Evolutionary conservation across 768 basidiomycete species (phyloP), one percentile per base, ranked within the genome.

Genomic region (Pholiota microspora): DNA sequence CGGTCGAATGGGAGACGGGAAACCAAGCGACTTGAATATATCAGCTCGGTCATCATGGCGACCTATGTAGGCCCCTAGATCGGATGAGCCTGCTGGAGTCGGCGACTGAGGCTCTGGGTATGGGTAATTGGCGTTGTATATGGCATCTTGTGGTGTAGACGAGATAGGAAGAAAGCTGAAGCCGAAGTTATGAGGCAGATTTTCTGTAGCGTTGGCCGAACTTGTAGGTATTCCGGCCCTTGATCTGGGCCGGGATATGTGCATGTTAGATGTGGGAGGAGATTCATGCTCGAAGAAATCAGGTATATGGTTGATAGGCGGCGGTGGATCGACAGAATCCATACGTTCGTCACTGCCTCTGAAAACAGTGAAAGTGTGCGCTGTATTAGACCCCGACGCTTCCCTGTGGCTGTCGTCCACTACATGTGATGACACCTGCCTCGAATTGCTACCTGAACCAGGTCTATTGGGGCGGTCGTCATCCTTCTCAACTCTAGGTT

Each of bases 21-120:
- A 64, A 16, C 77, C 78, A 61, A 80, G 78, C 16, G 71, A 42
- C 59, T 73, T 73, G 60, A 81, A 81, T 13, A 76, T 70, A 58
- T 79, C 78, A 2, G 71, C 73, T 36, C 76, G 70, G 24, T 73
- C 73, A 21, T 67, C 67, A 49, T 60, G 61, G 45, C 67, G 70
- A 38, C 58, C 64, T 25, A 65, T 53, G 49, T 67, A 64, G 8
- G 60, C 51, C 32, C 59, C 59, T 48, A 64, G 28, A 40, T 63
- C 69, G 4, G 40, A 42, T 24, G 67, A 55, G 38, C 75, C 71
- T 23, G 73, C 71, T 6, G 84, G 83, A 2, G 82, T 77, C 15
- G 84, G 84, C 5, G 82, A 84, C 54, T 78, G 77, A 4, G 82
- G 82, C 62, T 84, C 81, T 7, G 81, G 81, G 66, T 77, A 80